Base-by-base conservation (phyloP, 2,329 filamentous ascomycete species). In the Raffaelea arxii region DNA sequence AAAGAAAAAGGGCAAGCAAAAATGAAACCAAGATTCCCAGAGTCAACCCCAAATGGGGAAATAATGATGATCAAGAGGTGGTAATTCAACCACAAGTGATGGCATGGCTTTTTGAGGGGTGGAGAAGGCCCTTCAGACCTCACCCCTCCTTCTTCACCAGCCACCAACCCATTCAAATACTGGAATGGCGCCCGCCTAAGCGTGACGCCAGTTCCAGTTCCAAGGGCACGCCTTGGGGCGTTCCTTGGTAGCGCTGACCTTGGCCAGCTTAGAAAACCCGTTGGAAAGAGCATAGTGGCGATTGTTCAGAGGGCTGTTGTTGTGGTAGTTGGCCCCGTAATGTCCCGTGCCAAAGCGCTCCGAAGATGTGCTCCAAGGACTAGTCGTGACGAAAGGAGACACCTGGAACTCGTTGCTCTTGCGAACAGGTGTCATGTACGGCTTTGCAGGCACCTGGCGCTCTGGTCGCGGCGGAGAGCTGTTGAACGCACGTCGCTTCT, bases 151-250 rank as follows among this genome's bases (percentile, higher is more conserved):
- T n/a, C n/a, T n/a, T n/a, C n/a, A 81, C 80, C 86, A 94, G 69
- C 86, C 87, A 73, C 89, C 89, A 80, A 95, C 87, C 83, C 91
- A 94, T 79, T 94, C 89, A 72, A 90, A n/a, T n/a, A n/a, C n/a
- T n/a, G n/a, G n/a, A n/a, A n/a, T n/a, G n/a, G n/a, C 69, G 61
- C 91, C 85, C 61, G 82, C 82, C 64, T 86, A 77, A 68, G 84
- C 82, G 60, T 73, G 65, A 56, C 75, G 75, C 59, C 68, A 71
- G 53, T 84, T 80, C 59, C 77, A 71, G 53, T 65, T 72, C 70
- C 74, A 75, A 49, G 75, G 75, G 61, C 72, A 77, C 47, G 71
- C 73, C 60, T 70, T 71, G 49, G 58, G 59, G 53, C 67, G 69
- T 47, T 77, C 74, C 59, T 69, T 69, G 48, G 60, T 62, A 52